A percentile compares a stretch with the other conserved stretches of the same genome.
Conservation (phyloP, 2,329 filamentous ascomycete species). For the Rasamsonia emersonii region DNA sequence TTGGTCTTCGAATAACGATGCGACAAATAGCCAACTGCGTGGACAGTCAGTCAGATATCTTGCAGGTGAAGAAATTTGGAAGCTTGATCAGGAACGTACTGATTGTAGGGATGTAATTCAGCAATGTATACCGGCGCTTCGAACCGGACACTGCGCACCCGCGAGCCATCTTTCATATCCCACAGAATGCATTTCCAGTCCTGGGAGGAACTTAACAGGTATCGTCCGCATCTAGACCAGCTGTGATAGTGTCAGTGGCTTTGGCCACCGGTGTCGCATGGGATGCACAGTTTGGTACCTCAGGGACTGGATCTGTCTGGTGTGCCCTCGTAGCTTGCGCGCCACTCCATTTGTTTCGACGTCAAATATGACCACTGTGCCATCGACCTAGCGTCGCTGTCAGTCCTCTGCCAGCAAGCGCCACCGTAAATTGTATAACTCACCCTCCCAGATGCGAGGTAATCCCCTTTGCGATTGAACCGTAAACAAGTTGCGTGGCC, state of each 20-base stretch:
- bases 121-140: constrained; percentile 92
- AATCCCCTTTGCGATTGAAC: constrained; percentile 91
- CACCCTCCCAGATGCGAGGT: constrained; percentile 84
- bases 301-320: constrained; percentile 83
- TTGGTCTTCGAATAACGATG: constrained; percentile 87
- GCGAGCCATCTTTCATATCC: constrained; percentile 69
- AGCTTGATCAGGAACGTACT: constrained; percentile 48
- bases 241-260: constrained; percentile 29
- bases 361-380: constrained; percentile 92
- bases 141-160: constrained; percentile 79
- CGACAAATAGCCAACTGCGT: constrained; percentile 69
- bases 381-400: constrained; percentile 54
- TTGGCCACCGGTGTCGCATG: constrained; percentile 1
- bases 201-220: constrained; percentile 84
- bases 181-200: constrained; percentile 96
- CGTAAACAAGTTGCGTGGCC: constrained; percentile 61
- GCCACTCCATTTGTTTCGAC: constrained; percentile 96
- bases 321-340: constrained; percentile 87
- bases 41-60: background rate
- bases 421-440: constrained; percentile 13
- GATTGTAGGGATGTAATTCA: constrained; percentile 84
- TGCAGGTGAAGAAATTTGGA: background rate
- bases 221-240: constrained; percentile 88
- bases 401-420: constrained; percentile 5
- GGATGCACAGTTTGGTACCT: constrained; percentile 36